phyloP scores from a whole-genome alignment of 352 stramenopile species.

The Phytophthora chlamydospora region DNA sequence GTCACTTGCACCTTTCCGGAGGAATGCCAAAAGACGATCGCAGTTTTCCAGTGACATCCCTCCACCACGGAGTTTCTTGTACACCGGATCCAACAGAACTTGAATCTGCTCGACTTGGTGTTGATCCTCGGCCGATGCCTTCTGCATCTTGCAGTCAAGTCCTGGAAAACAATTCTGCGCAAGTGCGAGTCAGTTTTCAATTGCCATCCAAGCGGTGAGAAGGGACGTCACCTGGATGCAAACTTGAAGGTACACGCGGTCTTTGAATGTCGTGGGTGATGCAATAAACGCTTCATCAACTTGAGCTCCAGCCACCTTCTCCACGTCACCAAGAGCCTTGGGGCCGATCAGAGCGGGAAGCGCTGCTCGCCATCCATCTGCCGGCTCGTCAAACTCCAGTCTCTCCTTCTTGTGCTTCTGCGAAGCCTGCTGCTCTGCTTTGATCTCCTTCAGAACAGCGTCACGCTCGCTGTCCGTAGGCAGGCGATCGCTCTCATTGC shows the following conservation, averaged over 20 bases:
- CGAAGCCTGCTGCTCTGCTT: conserved; percentile 23
- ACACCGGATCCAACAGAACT: conserved; percentile 69
- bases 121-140: conserved; percentile 19
- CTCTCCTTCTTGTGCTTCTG: conserved; percentile 48
- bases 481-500: conserved; percentile 26
- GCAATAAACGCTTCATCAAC: conserved; percentile 33
- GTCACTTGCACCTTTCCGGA: conserved; percentile 60
- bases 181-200: conserved; percentile 7
- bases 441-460: conserved; percentile 37
- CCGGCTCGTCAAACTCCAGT: conserved; percentile 60
- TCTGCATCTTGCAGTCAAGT: conserved; percentile 66
- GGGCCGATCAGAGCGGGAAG: conserved; percentile 40
- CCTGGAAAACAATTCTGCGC: conserved; percentile 66
- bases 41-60: conserved; percentile 60
- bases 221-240: conserved; percentile 68
- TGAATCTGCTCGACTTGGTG: conserved; percentile 41
- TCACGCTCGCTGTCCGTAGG: conserved; percentile 46
- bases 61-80: conserved; percentile 66
- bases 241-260: conserved; percentile 73
- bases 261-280: conserved; percentile 50
- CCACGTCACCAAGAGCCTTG: conserved; percentile 15
- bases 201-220: background rate
- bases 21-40: conserved; percentile 51
- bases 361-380: conserved; percentile 52
- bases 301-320: conserved; percentile 29